phyloP scores from a whole-genome alignment of 2,329 filamentous ascomycete species.

The Pseudogymnoascus sp. region DNA sequence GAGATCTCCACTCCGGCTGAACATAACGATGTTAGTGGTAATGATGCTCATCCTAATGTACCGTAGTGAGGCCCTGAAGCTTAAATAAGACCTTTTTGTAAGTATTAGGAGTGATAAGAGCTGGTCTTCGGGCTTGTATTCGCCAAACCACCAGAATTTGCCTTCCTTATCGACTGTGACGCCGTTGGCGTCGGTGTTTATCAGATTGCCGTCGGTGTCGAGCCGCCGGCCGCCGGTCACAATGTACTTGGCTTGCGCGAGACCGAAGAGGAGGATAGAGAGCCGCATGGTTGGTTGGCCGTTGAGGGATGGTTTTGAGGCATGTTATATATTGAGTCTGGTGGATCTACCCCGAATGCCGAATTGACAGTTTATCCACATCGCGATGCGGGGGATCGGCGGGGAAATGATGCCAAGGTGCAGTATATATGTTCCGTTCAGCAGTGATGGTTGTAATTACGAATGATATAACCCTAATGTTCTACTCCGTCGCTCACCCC shows the following conservation, averaged over 20 bases:
- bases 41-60: too few species aligned
- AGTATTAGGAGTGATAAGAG: too few species aligned
- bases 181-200: slow-evolving; percentile 56
- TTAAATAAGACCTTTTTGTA: too few species aligned
- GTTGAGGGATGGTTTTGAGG: background rate
- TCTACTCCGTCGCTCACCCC: background rate
- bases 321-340: background rate
- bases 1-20: too few species aligned
- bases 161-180: slow-evolving; percentile 46
- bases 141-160: slow-evolving; percentile 56
- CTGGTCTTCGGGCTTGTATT: slow-evolving; percentile 53
- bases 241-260: slow-evolving; percentile 44
- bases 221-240: slow-evolving; percentile 55
- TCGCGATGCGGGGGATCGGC: background rate
- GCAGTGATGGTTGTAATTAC: background rate
- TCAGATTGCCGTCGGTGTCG: slow-evolving; percentile 52
- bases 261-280: background rate
- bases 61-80: too few species aligned
- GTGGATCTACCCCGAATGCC: background rate
- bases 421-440: background rate
- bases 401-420: background rate
- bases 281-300: background rate
- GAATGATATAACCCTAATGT: background rate
- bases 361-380: background rate
- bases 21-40: too few species aligned